Evolutionary conservation across 768 basidiomycete species (phyloP).

Genomic region (Lentinula boryana): DNA sequence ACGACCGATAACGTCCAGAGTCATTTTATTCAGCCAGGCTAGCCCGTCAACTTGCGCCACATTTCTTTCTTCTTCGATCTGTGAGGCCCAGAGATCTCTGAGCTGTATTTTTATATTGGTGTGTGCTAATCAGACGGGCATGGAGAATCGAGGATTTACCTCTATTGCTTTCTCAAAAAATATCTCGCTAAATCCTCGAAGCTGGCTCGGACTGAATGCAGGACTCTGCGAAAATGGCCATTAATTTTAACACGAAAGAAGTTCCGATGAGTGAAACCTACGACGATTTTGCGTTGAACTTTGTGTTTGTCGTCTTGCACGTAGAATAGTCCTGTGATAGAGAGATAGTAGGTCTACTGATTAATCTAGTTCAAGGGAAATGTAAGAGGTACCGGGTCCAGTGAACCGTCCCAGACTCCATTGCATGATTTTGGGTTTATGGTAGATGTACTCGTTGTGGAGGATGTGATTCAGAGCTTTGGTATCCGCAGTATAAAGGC

Average conservation of each 20-base stretch:
- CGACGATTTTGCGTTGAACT: slow-evolving; percentile 40
- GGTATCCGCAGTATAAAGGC: slow-evolving; percentile 39
- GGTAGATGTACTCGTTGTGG: slow-evolving; percentile 31
- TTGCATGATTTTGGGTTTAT: slow-evolving; percentile 28
- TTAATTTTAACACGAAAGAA: not conserved
- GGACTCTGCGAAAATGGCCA: slow-evolving; percentile 41
- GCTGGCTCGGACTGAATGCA: slow-evolving; percentile 55
- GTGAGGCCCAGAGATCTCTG: slow-evolving; percentile 38
- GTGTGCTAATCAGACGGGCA: not conserved
- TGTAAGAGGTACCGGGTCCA: slow-evolving; percentile 23
- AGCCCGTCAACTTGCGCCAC: slow-evolving; percentile 47
- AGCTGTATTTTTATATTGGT: slow-evolving; percentile 23
- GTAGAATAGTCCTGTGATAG: slow-evolving; percentile 38
- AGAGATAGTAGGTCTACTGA: not conserved
- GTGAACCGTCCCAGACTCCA: slow-evolving; percentile 20
- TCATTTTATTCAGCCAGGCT: slow-evolving; percentile 59
- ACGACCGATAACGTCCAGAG: slow-evolving; percentile 72
- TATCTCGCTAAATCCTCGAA: slow-evolving; percentile 49
- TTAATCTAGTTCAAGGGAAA: not conserved
- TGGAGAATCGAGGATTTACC: slow-evolving; percentile 20
- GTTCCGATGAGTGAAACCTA: slow-evolving; percentile 8
- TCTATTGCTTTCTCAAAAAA: slow-evolving; percentile 51
- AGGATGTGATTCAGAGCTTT: slow-evolving; percentile 43
- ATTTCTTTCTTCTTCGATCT: slow-evolving; percentile 24
- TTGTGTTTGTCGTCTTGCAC: slow-evolving; percentile 42